phyloP scores from a whole-genome alignment of 331 rosid species.

The Pyracantha coccinea region DNA sequence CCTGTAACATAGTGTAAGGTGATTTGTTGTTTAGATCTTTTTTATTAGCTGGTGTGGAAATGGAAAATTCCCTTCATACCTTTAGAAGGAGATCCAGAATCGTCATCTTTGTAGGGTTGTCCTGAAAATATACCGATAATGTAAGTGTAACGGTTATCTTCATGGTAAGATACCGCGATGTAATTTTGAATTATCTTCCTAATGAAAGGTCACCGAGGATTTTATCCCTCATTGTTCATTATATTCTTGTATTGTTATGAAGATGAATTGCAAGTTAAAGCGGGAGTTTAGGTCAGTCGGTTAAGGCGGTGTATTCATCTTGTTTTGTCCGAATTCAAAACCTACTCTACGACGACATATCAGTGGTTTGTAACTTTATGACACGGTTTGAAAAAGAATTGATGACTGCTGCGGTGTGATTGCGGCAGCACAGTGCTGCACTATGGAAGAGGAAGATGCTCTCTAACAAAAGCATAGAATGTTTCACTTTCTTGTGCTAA shows the following conservation, averaged over 20 bases:
- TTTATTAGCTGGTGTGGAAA: not conserved
- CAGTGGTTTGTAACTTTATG: too few species aligned
- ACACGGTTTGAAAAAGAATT: not conserved
- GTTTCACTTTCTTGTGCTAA: too few species aligned
- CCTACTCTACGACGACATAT: too few species aligned
- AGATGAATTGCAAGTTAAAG: not conserved
- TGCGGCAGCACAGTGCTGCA: slow-evolving; percentile 4
- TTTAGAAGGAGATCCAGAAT: not conserved
- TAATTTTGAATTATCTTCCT: not conserved
- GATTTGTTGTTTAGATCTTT: not conserved
- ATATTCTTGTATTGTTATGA: not conserved
- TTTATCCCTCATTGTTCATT: not conserved
- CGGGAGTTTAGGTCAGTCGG: not conserved
- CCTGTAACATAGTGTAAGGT: slow-evolving; percentile 25
- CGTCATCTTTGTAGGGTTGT: slow-evolving; percentile 2
- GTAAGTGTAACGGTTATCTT: not conserved
- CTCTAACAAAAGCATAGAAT: too few species aligned
- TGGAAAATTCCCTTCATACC: not conserved
- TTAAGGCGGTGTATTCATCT: too few species aligned
- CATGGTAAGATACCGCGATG: not conserved
- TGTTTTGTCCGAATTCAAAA: too few species aligned
- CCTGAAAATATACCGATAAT: not conserved
- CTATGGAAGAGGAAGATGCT: not conserved
- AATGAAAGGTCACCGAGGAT: not conserved
- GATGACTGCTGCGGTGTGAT: not conserved